Base-by-base conservation (phyloP, 108 stramenopile genomes). In the Fragilaria radians region DNA sequence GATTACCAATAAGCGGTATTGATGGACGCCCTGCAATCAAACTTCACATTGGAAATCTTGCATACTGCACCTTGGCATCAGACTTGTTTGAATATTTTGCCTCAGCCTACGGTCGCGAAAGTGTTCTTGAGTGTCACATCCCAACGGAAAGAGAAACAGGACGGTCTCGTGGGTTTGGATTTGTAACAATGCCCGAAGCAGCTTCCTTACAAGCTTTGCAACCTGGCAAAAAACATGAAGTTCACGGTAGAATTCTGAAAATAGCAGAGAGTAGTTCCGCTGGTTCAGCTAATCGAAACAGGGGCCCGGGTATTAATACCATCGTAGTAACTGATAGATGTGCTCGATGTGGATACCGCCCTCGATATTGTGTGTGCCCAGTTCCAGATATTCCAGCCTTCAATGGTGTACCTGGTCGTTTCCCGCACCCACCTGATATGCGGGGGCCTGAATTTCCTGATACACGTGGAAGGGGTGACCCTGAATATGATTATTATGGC, bases 21-120 rank as follows among this genome's bases (percentile, higher is more conserved):
- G 72, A 78, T 45, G 73, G 83, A 48, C 80, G 76, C 28, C 81
- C 91, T 25, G 83, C 85, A 11, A 82, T 88, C 45, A 92, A 92
- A 72, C 74, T 92, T 33, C 91, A 92, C 45, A 86, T 92, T 52
- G 91, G 91, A 46, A 92, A 92, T 64, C 65, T 92, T 34, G 77
- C 91, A 0, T 92, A 89, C 59, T 65, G 74, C 34, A 92, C 91
- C 28, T 77, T 68, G 5, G 80, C 83, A 28, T 72, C 76, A 25
- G 74, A 85, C 59, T 73, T 92, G 30, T 85, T 68, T 52, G 83
- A 92, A 25, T 87, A 76, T 64, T 92, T 92, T 61, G 74, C 82
- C 21, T 53, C 50, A 19, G 53, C 77, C 58, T 85, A 82, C 58
- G 91, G 91, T 2, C 63, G 82, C 50, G 85, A 82, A 33, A 85